phyloP scores from a whole-genome alignment of 2,329 filamentous ascomycete species.

The Raffaelea arxii region DNA sequence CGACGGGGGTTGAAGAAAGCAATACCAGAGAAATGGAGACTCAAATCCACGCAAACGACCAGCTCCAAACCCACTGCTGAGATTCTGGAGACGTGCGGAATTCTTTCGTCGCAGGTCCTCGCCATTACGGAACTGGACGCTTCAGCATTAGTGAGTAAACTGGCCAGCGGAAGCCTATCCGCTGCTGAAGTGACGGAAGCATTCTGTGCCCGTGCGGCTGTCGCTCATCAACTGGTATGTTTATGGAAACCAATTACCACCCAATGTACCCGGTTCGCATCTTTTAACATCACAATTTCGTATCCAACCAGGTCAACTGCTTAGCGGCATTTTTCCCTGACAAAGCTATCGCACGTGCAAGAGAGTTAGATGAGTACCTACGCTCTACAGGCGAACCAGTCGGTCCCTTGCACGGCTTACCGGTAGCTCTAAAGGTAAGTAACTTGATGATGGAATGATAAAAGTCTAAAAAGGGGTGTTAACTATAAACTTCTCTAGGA shows the following conservation, averaged over 20 bases:
- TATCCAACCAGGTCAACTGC: constrained; percentile 14
- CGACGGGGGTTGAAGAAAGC: no score
- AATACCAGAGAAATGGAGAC: no score
- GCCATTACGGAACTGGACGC: neutral
- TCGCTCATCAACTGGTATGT: constrained; percentile 8
- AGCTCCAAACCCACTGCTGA: no score
- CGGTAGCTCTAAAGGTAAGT: constrained; percentile 23
- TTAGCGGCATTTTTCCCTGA: constrained; percentile 29
- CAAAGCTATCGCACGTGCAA: constrained; percentile 19
- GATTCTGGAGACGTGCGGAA: no score
- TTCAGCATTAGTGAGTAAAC: neutral
- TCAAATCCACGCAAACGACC: no score
- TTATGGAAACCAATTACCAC: constrained; percentile 22
- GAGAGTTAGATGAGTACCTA: constrained; percentile 21
- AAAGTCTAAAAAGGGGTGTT: neutral
- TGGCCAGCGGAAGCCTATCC: neutral
- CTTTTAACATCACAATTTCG: no score
- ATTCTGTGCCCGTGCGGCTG: neutral
- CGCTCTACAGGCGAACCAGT: constrained; percentile 18
- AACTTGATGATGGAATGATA: neutral
- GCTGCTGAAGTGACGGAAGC: neutral
- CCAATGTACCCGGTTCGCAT: no score
- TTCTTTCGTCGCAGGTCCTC: neutral
- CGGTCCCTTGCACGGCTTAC: constrained; percentile 32
- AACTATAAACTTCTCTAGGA: neutral